Percentiles rank a stretch among this genome's conserved stretches.
phyloP scores from a whole-genome alignment of 768 basidiomycete species.

The Cubamyces sp. region DNA sequence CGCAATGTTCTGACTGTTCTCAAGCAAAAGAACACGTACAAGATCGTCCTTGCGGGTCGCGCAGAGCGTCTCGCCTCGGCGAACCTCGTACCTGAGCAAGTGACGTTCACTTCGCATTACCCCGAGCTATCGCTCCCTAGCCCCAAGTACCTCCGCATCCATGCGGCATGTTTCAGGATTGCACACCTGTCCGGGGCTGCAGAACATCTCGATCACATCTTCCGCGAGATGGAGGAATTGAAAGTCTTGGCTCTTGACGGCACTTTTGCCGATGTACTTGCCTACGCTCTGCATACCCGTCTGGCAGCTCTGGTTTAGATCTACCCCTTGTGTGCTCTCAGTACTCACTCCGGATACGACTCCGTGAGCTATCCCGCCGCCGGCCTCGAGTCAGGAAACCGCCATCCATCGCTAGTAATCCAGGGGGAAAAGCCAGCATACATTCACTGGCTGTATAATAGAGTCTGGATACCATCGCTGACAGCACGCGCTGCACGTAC shows the following conservation, averaged over 20 bases:
- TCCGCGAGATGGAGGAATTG: constrained; percentile 2
- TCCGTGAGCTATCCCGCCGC: no score
- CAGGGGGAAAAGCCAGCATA: no score
- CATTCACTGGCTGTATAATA: no score
- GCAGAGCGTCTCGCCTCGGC: neutral
- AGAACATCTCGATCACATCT: neutral
- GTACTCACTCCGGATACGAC: neutral
- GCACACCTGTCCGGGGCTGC: constrained; percentile 11
- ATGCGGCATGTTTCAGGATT: constrained; percentile 11
- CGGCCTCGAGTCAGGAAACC: no score
- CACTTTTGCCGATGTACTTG: constrained; percentile 3
- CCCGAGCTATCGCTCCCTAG: constrained; percentile 6
- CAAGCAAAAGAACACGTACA: neutral
- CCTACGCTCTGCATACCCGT: neutral
- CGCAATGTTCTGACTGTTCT: neutral
- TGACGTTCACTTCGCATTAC: neutral
- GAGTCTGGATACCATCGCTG: no score
- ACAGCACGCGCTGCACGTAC: no score
- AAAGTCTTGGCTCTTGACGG: constrained; percentile 1
- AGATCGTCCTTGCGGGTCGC: neutral
- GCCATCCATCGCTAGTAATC: no score
- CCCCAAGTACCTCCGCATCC: constrained; percentile 6
- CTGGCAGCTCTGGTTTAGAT: neutral
- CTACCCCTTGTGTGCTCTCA: no score
- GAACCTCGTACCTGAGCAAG: neutral